phyloP scores from a whole-genome alignment of 305 asterid species.

The Fraxinus albicans region DNA sequence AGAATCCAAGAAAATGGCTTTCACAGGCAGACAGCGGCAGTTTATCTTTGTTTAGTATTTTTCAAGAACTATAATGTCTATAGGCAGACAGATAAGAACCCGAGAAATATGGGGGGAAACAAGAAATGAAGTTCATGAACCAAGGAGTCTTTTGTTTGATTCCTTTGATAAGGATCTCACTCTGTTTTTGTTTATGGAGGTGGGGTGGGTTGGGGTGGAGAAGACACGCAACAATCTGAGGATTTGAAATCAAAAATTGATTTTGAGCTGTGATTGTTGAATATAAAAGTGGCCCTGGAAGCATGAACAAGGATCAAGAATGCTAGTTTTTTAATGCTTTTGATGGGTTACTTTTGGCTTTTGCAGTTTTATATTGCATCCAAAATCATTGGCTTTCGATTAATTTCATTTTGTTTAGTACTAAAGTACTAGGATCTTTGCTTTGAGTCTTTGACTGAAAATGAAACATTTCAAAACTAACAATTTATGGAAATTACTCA shows the following conservation, averaged over 20 bases:
- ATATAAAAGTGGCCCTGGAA: constrained; percentile 20
- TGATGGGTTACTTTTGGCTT: constrained; percentile 20
- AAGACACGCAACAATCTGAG: constrained; percentile 21
- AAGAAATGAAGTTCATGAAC: constrained; percentile 39
- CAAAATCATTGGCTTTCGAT: constrained; percentile 32
- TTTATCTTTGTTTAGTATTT: background rate
- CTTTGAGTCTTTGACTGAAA: no score
- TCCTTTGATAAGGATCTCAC: constrained; percentile 41
- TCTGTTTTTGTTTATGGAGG: background rate
- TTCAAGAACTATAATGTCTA: constrained; percentile 11
- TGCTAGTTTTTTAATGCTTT: constrained; percentile 2
- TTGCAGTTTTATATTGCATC: constrained; percentile 13
- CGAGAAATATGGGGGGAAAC: constrained; percentile 31
- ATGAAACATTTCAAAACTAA: no score
- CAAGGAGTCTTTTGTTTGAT: constrained; percentile 38
- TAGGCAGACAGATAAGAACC: constrained; percentile 34
- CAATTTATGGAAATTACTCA: no score
- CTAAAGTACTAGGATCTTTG: no score
- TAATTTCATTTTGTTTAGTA: constrained; percentile 10
- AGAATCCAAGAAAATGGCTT: constrained; percentile 18
- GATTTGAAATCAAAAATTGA: constrained; percentile 31
- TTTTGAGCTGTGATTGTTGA: constrained; percentile 26
- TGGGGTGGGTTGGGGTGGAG: background rate
- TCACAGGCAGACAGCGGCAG: constrained; percentile 7
- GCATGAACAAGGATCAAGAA: constrained; percentile 23